phyloP scores from a whole-genome alignment of 768 basidiomycete species.

The Auriscalpium orientale region DNA sequence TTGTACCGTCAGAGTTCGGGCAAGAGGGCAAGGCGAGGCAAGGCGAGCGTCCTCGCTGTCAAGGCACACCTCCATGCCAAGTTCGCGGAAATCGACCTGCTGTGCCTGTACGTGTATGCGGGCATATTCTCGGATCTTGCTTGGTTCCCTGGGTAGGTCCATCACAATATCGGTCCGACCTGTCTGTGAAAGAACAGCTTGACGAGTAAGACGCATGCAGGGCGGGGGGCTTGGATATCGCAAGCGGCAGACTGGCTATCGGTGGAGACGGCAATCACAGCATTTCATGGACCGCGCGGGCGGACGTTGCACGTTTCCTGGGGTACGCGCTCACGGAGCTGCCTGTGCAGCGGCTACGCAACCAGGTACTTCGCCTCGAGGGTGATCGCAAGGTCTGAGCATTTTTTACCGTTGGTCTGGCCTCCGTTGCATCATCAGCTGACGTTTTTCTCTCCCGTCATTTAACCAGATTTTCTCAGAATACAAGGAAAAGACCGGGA shows the following conservation, averaged over 20 bases:
- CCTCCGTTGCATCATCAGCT: background rate
- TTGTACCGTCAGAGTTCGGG: slow-evolving; percentile 1
- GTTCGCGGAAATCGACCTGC: background rate
- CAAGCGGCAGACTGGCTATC: background rate
- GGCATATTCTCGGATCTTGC: background rate
- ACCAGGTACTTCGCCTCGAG: background rate
- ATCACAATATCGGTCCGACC: background rate
- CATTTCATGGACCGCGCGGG: background rate
- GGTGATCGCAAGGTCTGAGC: background rate
- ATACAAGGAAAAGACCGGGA: background rate
- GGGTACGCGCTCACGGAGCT: background rate
- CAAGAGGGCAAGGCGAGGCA: background rate
- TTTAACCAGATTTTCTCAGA: background rate
- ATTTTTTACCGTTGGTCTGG: background rate
- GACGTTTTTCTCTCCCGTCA: background rate
- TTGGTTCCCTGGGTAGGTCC: background rate
- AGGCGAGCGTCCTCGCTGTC: background rate
- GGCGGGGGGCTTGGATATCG: background rate
- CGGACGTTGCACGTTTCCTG: background rate
- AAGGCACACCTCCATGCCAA: background rate
- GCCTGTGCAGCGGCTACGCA: background rate
- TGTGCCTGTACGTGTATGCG: background rate
- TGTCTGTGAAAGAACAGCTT: background rate
- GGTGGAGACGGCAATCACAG: background rate
- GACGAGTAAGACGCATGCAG: background rate